A percentile compares a stretch with the other conserved stretches of the same genome.
These are phyloP conservation scores for Fusarium equiseti DNA, from an alignment of 2,329 filamentous ascomycete species.

Conservation along the genomic window DNA sequence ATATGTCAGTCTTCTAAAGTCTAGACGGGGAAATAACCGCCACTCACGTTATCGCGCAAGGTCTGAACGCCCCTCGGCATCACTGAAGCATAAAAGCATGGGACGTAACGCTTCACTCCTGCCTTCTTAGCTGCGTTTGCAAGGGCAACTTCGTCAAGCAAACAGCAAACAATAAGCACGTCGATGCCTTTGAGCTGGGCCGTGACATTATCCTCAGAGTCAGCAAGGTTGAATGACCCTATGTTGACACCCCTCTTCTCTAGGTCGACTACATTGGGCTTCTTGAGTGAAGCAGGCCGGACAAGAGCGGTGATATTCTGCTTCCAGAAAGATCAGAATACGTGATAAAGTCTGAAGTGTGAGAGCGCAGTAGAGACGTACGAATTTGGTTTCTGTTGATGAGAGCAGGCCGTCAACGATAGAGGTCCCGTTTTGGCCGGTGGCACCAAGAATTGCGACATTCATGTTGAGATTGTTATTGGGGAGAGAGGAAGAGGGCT, in stretches of 20 bases:
- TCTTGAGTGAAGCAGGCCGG: not conserved
- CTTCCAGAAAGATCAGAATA: not conserved
- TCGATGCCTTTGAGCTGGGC: not conserved
- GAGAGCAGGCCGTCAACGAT: not conserved
- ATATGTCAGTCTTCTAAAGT: too few relatives aligned
- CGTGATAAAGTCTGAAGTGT: not conserved
- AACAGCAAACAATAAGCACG: not conserved
- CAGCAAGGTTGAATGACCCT: not conserved
- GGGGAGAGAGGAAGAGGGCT: not conserved
- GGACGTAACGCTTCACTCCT: not conserved
- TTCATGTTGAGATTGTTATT: not conserved
- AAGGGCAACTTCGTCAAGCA: not conserved
- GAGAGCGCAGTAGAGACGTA: not conserved
- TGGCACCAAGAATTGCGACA: not conserved
- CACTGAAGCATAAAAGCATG: not conserved
- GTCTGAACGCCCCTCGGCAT: not conserved
- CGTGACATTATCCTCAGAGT: not conserved
- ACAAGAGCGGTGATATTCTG: not conserved
- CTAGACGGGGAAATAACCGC: not conserved
- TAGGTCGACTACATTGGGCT: not conserved
- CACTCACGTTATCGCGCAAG: not conserved
- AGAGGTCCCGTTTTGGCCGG: not conserved
- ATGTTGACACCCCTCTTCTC: not conserved
- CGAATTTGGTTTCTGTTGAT: not conserved
- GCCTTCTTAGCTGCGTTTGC: not conserved